Base-by-base conservation (phyloP, 23 red algal genomes). In the Gracilaria caudata region DNA sequence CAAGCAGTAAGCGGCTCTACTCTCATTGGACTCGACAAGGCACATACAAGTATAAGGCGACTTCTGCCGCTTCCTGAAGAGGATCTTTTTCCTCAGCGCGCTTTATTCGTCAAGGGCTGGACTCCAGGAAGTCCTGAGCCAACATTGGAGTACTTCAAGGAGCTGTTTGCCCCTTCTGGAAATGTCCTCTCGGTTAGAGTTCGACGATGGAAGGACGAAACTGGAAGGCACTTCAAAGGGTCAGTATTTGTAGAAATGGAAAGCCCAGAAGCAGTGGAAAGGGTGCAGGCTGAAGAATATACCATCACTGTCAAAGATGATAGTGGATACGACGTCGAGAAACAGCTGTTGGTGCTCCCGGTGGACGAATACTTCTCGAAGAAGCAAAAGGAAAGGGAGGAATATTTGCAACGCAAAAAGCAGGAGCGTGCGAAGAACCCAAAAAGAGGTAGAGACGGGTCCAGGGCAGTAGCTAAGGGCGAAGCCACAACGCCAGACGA, bases 161-260 rank as follows among this genome's bases (percentile, higher is more conserved):
- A 80, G 10, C 25, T 95, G 19, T 98, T 98, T 82, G 33, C 65
- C 6, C 89, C 92, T 28, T 95, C 75, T 32, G 96, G 96, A 28
- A 78, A 72, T 3, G 96, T 98, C 7, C 38, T 93, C 6, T 90
- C 70, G 3, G 96, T 98, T 55, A 76, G 78, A 54, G 59, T 98
- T 37, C 92, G 96, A 43, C 40, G 78, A 6, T 92, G 73, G 84
- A 59, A 72, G 28, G 86, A 74, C 44, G 76, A 98, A 20, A 65
- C 79, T 7, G 80, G 57, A 0, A 43, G 64, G 56, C 73, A 92
- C 61, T 98, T 98, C 39, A 95, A 93, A 51, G 96, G 96, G 4
- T 90, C 85, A 8, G 90, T 94, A 10, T 95, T 95, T 86, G 82
- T 98, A 14, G 96, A 98, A 82, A 93, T 95, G 82, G 96, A 92